Percentiles rank a stretch among this genome's conserved stretches.
Conservation (phyloP, 495 filamentous ascomycete species). For the Penicillium verhagenii region DNA sequence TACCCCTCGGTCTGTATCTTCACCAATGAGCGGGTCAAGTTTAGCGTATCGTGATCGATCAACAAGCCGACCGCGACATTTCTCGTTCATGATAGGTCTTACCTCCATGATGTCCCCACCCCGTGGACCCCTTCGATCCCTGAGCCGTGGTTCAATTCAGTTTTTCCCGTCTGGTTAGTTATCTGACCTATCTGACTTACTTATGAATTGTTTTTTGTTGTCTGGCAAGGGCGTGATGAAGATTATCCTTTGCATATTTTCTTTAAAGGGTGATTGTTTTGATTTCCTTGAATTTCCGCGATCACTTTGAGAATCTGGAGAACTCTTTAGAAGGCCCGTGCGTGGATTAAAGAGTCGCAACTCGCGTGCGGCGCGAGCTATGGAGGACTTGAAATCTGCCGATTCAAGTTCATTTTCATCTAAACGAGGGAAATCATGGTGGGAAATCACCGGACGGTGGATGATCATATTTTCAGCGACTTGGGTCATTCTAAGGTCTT, state of each 20-base stretch:
- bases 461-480: not conserved
- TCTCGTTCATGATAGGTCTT: constrained; percentile 9
- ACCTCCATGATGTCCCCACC: not conserved
- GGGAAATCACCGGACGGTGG: not conserved
- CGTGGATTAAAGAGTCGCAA: not conserved
- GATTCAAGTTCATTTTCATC: not conserved
- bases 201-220: not conserved
- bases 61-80: constrained; percentile 11
- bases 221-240: too few species aligned
- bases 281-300: not conserved
- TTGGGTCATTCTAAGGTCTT: not conserved
- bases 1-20: not conserved
- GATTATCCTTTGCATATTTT: not conserved
- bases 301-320: not conserved
- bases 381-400: constrained; percentile 14
- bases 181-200: constrained; percentile 14
- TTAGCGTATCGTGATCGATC: constrained; percentile 11
- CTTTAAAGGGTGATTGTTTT: not conserved
- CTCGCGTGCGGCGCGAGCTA: too few species aligned
- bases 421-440: not conserved
- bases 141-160: constrained; percentile 12
- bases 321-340: not conserved
- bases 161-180: constrained; percentile 6
- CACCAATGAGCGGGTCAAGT: constrained; percentile 4
- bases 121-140: constrained; percentile 10